These are phyloP conservation scores for Amphicarpaea edgeworthii DNA, from an alignment of 306 rosid species.

Conservation along the genomic window DNA sequence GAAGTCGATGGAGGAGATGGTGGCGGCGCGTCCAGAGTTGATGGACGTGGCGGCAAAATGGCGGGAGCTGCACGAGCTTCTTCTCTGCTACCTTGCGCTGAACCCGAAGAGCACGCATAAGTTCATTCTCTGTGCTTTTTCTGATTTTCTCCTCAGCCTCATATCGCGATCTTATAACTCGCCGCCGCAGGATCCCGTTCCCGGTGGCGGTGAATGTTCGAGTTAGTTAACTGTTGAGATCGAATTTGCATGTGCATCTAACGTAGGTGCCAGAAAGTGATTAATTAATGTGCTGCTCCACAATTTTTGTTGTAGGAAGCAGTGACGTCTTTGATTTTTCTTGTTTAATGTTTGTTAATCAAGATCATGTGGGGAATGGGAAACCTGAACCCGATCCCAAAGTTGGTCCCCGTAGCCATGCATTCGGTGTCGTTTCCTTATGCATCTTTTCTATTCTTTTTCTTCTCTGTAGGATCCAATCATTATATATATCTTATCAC, in stretches of 20 bases:
- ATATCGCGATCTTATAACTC: constrained; percentile 43
- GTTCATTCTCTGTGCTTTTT: constrained; percentile 77
- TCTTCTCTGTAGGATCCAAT: not conserved
- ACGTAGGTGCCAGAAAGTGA: constrained; percentile 44
- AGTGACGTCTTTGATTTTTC: constrained; percentile 4
- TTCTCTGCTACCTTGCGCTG: constrained; percentile 81
- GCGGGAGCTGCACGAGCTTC: constrained; percentile 86
- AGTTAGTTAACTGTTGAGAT: constrained; percentile 21
- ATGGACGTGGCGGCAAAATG: constrained; percentile 62
- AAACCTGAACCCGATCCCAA: constrained; percentile 2
- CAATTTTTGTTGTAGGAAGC: not conserved
- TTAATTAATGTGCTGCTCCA: not conserved
- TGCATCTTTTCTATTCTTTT: not conserved
- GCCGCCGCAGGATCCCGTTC: constrained; percentile 4
- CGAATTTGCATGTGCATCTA: constrained; percentile 41
- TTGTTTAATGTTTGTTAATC: not conserved
- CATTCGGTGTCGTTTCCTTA: constrained; percentile 34
- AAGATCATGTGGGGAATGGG: constrained; percentile 21
- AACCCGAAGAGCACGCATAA: constrained; percentile 81
- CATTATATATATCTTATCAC: not conserved
- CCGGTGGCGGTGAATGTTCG: constrained; percentile 36
- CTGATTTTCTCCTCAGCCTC: constrained; percentile 70
- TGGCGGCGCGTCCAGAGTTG: constrained; percentile 78
- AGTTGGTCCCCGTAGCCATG: constrained; percentile 37
- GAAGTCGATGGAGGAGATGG: constrained; percentile 96